Evolutionary conservation across 148 eudicot genomes (phyloP).

Genomic region (Diospyros kaki): DNA sequence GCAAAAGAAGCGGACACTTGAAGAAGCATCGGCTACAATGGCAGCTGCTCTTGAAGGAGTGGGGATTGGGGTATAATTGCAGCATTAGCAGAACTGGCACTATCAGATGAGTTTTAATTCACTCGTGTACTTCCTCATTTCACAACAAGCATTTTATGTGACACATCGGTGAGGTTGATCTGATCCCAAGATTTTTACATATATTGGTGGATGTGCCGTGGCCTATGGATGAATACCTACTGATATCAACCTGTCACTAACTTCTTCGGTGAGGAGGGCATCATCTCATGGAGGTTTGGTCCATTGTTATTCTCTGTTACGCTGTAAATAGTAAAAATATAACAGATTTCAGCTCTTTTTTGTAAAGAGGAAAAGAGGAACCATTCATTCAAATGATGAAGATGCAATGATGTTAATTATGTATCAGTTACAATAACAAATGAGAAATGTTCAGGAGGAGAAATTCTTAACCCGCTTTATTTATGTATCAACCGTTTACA

Average conservation of each 20-base stretch:
- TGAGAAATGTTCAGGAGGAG: neutral
- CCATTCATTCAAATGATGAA: conserved; percentile 9
- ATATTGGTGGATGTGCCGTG: neutral
- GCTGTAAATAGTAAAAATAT: conserved; percentile 48
- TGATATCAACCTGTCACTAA: conserved; percentile 2
- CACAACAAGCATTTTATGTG: neutral
- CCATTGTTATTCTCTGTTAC: conserved; percentile 20
- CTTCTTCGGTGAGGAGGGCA: conserved; percentile 1
- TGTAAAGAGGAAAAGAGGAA: conserved; percentile 33
- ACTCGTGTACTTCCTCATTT: conserved; percentile 6
- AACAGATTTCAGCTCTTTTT: conserved; percentile 26
- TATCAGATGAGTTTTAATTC: neutral
- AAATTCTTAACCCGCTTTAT: neutral
- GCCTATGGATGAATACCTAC: neutral
- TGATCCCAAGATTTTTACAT: neutral
- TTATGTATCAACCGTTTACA: neutral
- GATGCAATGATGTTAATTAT: conserved; percentile 6
- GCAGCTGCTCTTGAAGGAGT: conserved; percentile 67
- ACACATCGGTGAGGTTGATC: neutral
- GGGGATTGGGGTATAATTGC: conserved; percentile 38
- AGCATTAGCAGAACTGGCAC: neutral
- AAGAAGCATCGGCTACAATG: conserved; percentile 93
- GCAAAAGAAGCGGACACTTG: conserved; percentile 82
- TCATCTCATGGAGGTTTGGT: conserved; percentile 8
- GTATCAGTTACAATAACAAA: conserved; percentile 5